Evolutionary conservation across 2,329 filamentous ascomycete genomes (phyloP).

Genomic region (Ophiostoma tasmaniense): DNA sequence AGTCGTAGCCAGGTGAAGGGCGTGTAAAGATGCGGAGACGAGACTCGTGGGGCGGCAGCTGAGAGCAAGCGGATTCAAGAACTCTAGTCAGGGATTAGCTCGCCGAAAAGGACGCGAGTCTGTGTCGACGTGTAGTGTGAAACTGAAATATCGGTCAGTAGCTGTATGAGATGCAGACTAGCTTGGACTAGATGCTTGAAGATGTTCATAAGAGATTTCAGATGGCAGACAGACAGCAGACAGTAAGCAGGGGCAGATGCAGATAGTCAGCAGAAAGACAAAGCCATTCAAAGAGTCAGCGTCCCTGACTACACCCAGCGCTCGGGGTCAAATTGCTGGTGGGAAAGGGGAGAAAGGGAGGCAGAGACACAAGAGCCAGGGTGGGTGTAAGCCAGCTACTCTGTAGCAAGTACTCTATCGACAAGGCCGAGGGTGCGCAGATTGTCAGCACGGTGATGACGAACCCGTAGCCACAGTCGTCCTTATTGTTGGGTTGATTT

Average conservation of each 20-base stretch:
- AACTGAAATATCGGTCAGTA: conserved; percentile 7
- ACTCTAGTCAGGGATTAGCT: conserved; percentile 1
- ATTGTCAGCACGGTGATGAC: neutral
- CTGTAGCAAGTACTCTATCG: neutral
- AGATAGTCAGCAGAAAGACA: neutral
- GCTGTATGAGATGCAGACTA: neutral
- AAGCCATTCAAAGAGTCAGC: too few species aligned
- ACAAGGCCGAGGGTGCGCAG: too few species aligned
- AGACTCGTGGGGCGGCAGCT: conserved; percentile 7
- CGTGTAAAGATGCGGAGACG: too few species aligned
- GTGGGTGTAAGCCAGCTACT: neutral
- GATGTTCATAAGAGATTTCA: neutral
- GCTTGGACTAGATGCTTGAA: neutral
- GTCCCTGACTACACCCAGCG: neutral
- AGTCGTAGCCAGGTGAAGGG: neutral
- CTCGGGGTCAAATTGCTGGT: neutral
- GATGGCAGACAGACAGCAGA: neutral
- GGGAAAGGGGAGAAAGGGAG: neutral
- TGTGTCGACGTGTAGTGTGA: neutral
- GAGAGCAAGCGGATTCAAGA: neutral
- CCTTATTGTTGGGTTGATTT: neutral
- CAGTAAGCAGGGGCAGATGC: neutral
- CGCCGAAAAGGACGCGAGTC: conserved; percentile 2
- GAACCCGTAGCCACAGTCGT: neutral
- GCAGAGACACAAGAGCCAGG: neutral